Percentiles rank a stretch among this genome's conserved stretches.
phyloP scores from a whole-genome alignment of 2,329 filamentous ascomycete genomes.

The Lasiodiplodia gonubiensis region DNA sequence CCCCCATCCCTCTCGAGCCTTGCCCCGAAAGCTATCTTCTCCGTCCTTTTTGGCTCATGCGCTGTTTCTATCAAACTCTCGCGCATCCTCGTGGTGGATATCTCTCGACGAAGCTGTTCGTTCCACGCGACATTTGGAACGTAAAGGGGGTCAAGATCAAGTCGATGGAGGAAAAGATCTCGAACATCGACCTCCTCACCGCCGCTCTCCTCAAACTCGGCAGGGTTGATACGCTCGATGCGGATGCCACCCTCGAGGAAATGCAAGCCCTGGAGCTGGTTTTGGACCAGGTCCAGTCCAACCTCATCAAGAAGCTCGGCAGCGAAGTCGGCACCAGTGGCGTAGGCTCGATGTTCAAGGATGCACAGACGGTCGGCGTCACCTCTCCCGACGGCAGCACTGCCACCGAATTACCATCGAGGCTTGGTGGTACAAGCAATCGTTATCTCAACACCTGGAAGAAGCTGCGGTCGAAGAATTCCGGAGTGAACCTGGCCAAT shows the following conservation, averaged over 20 bases:
- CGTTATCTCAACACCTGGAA: conserved; percentile 86
- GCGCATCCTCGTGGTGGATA: conserved; percentile 92
- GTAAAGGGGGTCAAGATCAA: conserved; percentile 94
- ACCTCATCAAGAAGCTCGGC: conserved; percentile 83
- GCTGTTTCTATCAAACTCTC: conserved; percentile 89
- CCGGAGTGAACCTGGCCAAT: conserved; percentile 59
- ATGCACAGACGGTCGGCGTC: conserved; percentile 55
- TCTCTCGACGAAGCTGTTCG: conserved; percentile 86
- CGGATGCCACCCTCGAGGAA: conserved; percentile 89
- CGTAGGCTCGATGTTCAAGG: conserved; percentile 75
- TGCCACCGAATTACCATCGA: conserved; percentile 19
- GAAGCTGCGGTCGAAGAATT: conserved; percentile 87
- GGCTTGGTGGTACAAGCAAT: conserved; percentile 56
- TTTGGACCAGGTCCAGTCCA: conserved; percentile 81
- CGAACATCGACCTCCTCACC: conserved; percentile 88
- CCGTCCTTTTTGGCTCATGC: conserved; percentile 98
- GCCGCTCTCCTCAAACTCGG: conserved; percentile 84
- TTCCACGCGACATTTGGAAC: conserved; percentile 90
- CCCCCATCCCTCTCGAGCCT: conserved; percentile 81
- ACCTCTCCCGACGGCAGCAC: conserved; percentile 34
- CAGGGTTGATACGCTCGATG: conserved; percentile 85
- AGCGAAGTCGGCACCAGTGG: conserved; percentile 87
- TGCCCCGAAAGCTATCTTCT: conserved; percentile 88
- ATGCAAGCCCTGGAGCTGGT: conserved; percentile 88
- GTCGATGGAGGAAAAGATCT: conserved; percentile 89